Evolutionary conservation across 2,329 filamentous ascomycete species (phyloP).

Genomic region (Raffaelea ambrosiae): DNA sequence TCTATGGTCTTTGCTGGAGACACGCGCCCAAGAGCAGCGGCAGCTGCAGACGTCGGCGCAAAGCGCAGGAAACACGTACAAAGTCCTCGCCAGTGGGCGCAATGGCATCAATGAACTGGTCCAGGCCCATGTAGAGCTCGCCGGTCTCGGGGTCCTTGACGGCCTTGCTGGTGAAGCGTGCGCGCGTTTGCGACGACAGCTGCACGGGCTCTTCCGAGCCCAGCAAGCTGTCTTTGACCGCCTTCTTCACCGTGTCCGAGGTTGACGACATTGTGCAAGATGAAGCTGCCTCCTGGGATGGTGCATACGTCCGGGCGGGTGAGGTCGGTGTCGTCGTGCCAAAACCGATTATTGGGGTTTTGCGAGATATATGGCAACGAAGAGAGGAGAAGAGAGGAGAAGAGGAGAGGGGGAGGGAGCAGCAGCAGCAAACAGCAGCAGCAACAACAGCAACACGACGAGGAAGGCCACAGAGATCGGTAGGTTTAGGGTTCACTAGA

Average conservation of each 20-base stretch:
- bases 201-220: conserved; percentile 50
- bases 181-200: conserved; percentile 66
- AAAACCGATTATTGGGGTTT: too few species aligned
- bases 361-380: not conserved
- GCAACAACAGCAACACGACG: not conserved
- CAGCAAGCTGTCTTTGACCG: conserved; percentile 72
- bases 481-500: too few species aligned
- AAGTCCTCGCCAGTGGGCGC: conserved; percentile 84
- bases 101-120: conserved; percentile 88
- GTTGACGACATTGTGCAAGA: conserved; percentile 29
- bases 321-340: not conserved
- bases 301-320: not conserved
- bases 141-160: conserved; percentile 65
- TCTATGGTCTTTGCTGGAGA: not conserved
- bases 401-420: not conserved
- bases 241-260: conserved; percentile 48
- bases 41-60: conserved; percentile 4
- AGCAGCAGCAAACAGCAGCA: not conserved
- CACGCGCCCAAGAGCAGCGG: not conserved
- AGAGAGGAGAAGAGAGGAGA: not conserved
- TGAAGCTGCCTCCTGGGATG: not conserved
- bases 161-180: conserved; percentile 69
- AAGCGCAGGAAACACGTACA: conserved; percentile 46
- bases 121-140: conserved; percentile 69
- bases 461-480: not conserved